Conservation (phyloP, 2,329 filamentous ascomycete species). For the Akanthomyces dipterigenus region DNA sequence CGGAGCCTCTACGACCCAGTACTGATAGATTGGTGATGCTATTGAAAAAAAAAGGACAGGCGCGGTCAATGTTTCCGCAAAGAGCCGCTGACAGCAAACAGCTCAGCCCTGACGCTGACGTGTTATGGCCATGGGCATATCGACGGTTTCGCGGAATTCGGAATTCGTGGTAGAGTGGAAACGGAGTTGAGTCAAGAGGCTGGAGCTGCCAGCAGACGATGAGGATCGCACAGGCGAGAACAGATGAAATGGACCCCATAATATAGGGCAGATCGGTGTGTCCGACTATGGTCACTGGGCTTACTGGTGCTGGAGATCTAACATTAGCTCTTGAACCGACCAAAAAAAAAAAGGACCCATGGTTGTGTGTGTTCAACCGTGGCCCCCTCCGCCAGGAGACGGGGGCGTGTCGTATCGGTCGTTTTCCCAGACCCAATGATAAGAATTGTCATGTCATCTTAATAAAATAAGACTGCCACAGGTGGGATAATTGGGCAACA, state of each 20-base stretch:
- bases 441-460: background rate
- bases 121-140: background rate
- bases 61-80: background rate
- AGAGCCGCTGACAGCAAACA: background rate
- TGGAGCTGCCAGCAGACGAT: background rate
- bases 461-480: background rate
- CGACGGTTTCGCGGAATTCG: constrained; percentile 4
- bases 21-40: background rate
- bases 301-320: background rate
- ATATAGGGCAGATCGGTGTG: background rate
- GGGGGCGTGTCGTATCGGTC: background rate
- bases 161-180: background rate
- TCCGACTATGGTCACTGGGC: background rate
- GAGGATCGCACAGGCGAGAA: background rate
- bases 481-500: background rate
- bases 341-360: too few relatives aligned
- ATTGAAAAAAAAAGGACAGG: background rate
- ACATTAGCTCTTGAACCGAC: background rate
- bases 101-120: constrained; percentile 3
- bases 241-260: background rate
- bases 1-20: background rate
- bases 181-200: background rate
- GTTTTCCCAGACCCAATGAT: background rate
- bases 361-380: background rate
- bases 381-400: background rate